Conservation (phyloP, 768 basidiomycete species). For the Kwoniella sp. region DNA sequence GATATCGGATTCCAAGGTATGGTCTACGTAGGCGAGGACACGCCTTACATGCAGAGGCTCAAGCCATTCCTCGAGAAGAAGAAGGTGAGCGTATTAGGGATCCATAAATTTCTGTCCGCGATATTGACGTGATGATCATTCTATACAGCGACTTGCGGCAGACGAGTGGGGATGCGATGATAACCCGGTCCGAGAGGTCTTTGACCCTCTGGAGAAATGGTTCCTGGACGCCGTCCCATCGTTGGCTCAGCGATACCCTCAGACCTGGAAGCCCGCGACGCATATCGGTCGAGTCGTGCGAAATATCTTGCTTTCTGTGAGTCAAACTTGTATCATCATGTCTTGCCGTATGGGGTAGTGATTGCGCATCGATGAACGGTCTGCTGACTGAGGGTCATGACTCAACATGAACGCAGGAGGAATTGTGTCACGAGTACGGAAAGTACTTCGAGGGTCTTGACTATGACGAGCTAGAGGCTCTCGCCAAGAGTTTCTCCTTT, state of each 20-base stretch:
- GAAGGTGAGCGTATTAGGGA: slow-evolving; percentile 55
- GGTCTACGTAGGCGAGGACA: slow-evolving; percentile 69
- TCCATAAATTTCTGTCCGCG: background rate
- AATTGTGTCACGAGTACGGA: slow-evolving; percentile 39
- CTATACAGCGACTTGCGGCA: slow-evolving; percentile 63
- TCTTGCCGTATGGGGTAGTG: too few relatives aligned
- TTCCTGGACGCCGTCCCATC: slow-evolving; percentile 53
- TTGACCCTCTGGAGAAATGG: slow-evolving; percentile 68
- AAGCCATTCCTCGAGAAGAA: slow-evolving; percentile 73
- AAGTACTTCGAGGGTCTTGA: slow-evolving; percentile 57
- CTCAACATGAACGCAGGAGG: slow-evolving; percentile 49
- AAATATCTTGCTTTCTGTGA: slow-evolving; percentile 71
- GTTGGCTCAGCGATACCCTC: slow-evolving; percentile 62
- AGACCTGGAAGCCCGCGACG: slow-evolving; percentile 54
- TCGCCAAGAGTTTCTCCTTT: slow-evolving; percentile 73
- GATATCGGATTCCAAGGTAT: slow-evolving; percentile 60
- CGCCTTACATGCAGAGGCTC: slow-evolving; percentile 72
- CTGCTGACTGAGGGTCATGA: background rate
- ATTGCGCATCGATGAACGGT: slow-evolving; percentile 49
- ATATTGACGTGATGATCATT: background rate
- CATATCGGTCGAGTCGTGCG: slow-evolving; percentile 62
- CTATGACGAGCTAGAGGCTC: slow-evolving; percentile 65
- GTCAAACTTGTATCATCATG: slow-evolving; percentile 49
- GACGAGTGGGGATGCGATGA: slow-evolving; percentile 80
- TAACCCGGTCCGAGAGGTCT: slow-evolving; percentile 62